phyloP scores from a whole-genome alignment of 169 alveolate genomes.

The Eimeria acervulina region DNA sequence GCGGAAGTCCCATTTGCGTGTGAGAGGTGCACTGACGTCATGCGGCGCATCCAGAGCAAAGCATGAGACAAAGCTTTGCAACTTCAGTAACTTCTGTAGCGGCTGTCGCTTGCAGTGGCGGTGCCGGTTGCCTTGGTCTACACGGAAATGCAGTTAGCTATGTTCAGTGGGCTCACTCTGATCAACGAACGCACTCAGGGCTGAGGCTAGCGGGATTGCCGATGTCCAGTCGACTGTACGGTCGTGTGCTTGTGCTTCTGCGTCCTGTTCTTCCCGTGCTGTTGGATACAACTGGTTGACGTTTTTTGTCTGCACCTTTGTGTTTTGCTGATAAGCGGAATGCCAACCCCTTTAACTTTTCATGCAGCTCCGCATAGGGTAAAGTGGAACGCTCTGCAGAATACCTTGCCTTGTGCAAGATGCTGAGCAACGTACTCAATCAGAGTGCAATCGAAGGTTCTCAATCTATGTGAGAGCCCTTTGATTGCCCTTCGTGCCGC shows the following conservation, averaged over 20 bases:
- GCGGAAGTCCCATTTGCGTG: slow-evolving; percentile 42
- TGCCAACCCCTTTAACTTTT: neutral
- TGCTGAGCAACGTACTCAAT: neutral
- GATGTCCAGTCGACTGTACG: neutral
- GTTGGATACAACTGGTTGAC: neutral
- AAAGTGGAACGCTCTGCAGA: neutral
- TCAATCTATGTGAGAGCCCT: too few species aligned
- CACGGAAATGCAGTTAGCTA: slow-evolving; percentile 15
- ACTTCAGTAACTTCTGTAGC: neutral
- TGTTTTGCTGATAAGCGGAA: neutral
- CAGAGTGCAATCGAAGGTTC: too few species aligned
- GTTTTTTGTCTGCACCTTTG: neutral
- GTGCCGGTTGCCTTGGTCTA: neutral
- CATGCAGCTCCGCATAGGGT: neutral
- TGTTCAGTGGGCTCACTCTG: neutral
- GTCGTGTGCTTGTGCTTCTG: too few species aligned
- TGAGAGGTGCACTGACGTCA: slow-evolving; percentile 61
- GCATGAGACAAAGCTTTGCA: neutral
- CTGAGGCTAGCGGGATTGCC: neutral
- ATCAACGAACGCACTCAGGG: neutral
- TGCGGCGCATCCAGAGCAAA: slow-evolving; percentile 1
- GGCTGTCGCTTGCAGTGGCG: neutral
- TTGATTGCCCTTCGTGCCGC: neutral
- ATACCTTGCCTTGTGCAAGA: neutral
- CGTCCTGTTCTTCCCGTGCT: neutral